A percentile compares a stretch with the other conserved stretches of the same genome.
Evolutionary conservation across 2,329 filamentous ascomycete species (phyloP).

Genomic region (Stylonectria norvegica): DNA sequence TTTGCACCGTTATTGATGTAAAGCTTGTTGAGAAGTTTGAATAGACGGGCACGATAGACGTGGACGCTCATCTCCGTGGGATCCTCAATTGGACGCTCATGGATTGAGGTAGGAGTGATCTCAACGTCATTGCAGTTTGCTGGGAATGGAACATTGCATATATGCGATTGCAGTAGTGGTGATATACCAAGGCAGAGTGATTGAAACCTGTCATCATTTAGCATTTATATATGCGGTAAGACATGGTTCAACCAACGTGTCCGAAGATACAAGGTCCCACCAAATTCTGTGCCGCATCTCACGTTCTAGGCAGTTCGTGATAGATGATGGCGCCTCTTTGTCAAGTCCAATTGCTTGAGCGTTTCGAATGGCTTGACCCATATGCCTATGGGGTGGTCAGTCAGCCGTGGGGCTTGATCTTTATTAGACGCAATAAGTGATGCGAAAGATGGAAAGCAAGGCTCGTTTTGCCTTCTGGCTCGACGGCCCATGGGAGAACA

Average conservation of each 20-base stretch:
- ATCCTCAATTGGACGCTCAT: neutral
- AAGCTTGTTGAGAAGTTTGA: constrained; percentile 1
- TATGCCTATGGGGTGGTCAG: no score
- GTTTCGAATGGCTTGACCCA: neutral
- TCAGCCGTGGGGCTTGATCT: no score
- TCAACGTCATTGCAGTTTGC: neutral
- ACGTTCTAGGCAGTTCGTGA: neutral
- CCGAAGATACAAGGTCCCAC: neutral
- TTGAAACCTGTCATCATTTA: neutral
- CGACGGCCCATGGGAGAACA: neutral
- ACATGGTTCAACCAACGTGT: neutral
- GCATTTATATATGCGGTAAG: neutral
- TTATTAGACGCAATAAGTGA: no score
- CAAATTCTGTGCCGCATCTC: constrained; percentile 1
- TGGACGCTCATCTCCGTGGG: neutral
- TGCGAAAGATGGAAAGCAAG: no score
- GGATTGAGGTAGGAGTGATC: neutral
- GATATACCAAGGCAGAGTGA: neutral
- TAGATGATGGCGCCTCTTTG: neutral
- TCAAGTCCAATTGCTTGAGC: neutral
- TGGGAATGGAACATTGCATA: neutral
- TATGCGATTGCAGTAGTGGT: neutral
- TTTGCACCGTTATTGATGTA: neutral
- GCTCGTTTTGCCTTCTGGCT: no score
- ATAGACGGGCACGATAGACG: neutral